Percentiles rank a stretch among this genome's conserved stretches.
phyloP scores from a whole-genome alignment of 2,329 filamentous ascomycete species.

The Pseudogymnoascus pannorum region DNA sequence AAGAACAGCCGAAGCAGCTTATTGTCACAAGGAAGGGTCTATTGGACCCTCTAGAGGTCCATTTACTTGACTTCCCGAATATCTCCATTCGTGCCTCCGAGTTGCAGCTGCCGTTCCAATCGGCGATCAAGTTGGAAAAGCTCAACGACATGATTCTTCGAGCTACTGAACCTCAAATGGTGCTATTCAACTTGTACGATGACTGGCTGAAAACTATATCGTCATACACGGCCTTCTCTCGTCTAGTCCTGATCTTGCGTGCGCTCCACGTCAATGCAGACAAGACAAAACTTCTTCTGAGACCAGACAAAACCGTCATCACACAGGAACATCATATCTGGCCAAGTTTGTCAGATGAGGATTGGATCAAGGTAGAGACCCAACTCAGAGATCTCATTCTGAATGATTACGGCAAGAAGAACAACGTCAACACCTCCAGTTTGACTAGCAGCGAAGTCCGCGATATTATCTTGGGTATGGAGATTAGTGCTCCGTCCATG shows the following conservation, averaged over 20 bases:
- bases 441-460: constrained; percentile 94
- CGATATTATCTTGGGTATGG: constrained; percentile 98
- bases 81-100: constrained; percentile 98
- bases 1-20: constrained; percentile 97
- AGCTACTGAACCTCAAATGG: constrained; percentile 99
- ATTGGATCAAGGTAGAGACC: constrained; percentile 99
- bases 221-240: constrained; percentile 96
- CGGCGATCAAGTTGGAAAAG: constrained; percentile 99
- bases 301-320: constrained; percentile 96
- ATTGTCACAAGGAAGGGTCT: constrained; percentile 98
- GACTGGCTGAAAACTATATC: constrained; percentile 99
- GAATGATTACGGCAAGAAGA: constrained; percentile 99
- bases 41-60: constrained; percentile 92
- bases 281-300: constrained; percentile 91
- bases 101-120: constrained; percentile 95
- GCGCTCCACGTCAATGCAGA: constrained; percentile 96
- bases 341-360: constrained; percentile 88
- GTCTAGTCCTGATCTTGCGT: constrained; percentile 85
- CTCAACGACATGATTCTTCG: constrained; percentile 97
- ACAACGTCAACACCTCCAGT: constrained; percentile 97
- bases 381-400: constrained; percentile 91
- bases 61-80: constrained; percentile 96
- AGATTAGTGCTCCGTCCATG: constrained; percentile 95
- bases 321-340: constrained; percentile 99
- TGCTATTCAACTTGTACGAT: constrained; percentile 96